These are phyloP conservation scores for Euphorbia pulcherrima DNA, from an alignment of 345 rosid species.

Conservation along the genomic window DNA sequence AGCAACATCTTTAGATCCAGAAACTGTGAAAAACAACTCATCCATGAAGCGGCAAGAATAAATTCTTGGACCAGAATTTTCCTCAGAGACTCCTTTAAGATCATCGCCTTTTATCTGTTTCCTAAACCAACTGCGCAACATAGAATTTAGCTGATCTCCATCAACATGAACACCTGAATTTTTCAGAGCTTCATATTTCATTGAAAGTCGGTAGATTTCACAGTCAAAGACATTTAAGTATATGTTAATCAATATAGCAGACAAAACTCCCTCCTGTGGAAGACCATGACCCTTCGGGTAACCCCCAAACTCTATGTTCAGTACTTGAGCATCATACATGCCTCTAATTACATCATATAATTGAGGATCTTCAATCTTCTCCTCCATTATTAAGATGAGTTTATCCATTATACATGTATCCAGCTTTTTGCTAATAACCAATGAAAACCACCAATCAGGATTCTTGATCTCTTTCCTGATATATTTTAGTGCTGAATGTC, in stretches of 20 bases:
- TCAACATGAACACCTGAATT: constrained; percentile 25
- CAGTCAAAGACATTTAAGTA: constrained; percentile 69
- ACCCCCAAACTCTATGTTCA: constrained; percentile 82
- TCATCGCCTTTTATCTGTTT: constrained; percentile 60
- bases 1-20: constrained; percentile 63
- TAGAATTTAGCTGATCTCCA: constrained; percentile 41
- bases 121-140: constrained; percentile 76
- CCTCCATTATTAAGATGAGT: constrained; percentile 59
- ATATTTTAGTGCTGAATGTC: constrained; percentile 60
- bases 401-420: constrained; percentile 47
- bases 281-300: constrained; percentile 94
- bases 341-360: constrained; percentile 48
- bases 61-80: constrained; percentile 40
- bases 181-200: constrained; percentile 79
- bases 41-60: constrained; percentile 78
- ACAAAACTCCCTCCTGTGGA: constrained; percentile 88
- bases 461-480: constrained; percentile 50
- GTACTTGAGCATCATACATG: constrained; percentile 67
- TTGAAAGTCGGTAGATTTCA: constrained; percentile 63
- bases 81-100: constrained; percentile 18
- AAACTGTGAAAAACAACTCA: constrained; percentile 69
- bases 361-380: constrained; percentile 48
- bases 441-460: constrained; percentile 84
- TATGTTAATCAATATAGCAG: constrained; percentile 71
- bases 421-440: constrained; percentile 48